Base-by-base conservation (phyloP, 257 asterid genomes). In the Plectranthus barbatus region DNA sequence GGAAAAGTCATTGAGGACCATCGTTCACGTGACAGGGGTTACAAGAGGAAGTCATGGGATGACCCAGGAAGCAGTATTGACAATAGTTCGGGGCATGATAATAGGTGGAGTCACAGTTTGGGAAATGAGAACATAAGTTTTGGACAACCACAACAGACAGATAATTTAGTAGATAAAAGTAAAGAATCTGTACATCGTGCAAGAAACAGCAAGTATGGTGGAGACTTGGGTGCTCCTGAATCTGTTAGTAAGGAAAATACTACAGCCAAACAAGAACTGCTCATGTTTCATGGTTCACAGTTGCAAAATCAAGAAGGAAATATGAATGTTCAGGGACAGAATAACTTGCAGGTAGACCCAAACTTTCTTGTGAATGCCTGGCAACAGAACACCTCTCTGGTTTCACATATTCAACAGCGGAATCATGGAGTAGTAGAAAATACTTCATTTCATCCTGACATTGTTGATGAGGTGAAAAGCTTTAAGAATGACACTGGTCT, bases 401-500 rank as follows among this genome's bases (percentile, higher is more conserved):
- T 56, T 63, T 72, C 84, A 63, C 78, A 64, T 71, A 29, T 72
- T 66, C 81, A 66, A 66, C 76, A 72, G 68, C 74, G 51, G 51
- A 66, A 60, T 68, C 67, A 61, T 48, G 75, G 70, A 23, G 69
- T 62, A 19, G 66, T 13, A 17, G 85, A 77, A 53, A 70, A 73
- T 40, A 63, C 58, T 49, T 58, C 81, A 45, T 72, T 60, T 40
- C 68, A 56, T 53, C 73, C 85, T 51, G 62, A 61, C 52, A 72
- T 50, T 65, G 62, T 62, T 69, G 78, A 67, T 68, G 88, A 72
- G 58, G 77, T 63, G 44, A 42, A 67, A 61, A 78, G 71, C 54
- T 21, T 71, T 24, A 63, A 75, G 52, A 79, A 72, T 34, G 23
- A 76, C 54, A 50, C 64, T n/a, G 80, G 56, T 65, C 72, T 74